Conservation (phyloP, 768 basidiomycete genomes). For the Panaeolus cyanescens region DNA sequence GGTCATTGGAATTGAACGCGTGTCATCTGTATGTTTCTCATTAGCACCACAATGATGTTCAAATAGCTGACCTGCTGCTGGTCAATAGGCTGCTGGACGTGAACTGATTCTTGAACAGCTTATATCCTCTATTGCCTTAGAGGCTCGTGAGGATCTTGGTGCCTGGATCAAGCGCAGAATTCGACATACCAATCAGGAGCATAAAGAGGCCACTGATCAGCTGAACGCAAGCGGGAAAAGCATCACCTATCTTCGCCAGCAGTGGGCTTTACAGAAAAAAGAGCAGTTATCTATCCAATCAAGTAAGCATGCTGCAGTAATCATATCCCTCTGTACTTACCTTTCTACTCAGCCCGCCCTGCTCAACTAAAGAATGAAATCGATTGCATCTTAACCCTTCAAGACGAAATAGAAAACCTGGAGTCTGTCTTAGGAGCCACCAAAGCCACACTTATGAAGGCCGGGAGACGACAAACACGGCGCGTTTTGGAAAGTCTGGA, state of each 20-base stretch:
- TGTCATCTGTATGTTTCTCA: conserved; percentile 31
- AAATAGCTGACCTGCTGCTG: too few species aligned
- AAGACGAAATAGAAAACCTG: conserved; percentile 10
- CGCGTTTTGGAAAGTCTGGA: conserved; percentile 10
- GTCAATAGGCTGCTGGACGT: not conserved
- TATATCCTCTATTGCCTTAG: conserved; percentile 21
- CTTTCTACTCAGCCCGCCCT: conserved; percentile 23
- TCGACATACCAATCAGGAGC: conserved; percentile 12
- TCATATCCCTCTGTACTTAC: not conserved
- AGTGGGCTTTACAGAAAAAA: conserved; percentile 35
- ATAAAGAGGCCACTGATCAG: conserved; percentile 7
- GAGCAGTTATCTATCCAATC: conserved; percentile 28
- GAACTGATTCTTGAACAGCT: conserved; percentile 35
- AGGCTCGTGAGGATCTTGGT: conserved; percentile 29
- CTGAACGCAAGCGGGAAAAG: conserved; percentile 20
- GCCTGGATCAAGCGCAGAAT: conserved; percentile 29
- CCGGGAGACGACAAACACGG: not conserved
- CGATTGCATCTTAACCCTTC: conserved; percentile 26
- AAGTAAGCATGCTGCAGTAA: conserved; percentile 22
- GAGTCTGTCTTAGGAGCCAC: not conserved
- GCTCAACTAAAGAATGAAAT: conserved; percentile 30
- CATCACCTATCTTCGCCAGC: conserved; percentile 17
- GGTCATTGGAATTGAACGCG: conserved; percentile 33
- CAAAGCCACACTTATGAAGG: not conserved
- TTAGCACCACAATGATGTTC: not conserved